phyloP scores from a whole-genome alignment of 139 green algal genomes.

The Chlamydomonas applanata region DNA sequence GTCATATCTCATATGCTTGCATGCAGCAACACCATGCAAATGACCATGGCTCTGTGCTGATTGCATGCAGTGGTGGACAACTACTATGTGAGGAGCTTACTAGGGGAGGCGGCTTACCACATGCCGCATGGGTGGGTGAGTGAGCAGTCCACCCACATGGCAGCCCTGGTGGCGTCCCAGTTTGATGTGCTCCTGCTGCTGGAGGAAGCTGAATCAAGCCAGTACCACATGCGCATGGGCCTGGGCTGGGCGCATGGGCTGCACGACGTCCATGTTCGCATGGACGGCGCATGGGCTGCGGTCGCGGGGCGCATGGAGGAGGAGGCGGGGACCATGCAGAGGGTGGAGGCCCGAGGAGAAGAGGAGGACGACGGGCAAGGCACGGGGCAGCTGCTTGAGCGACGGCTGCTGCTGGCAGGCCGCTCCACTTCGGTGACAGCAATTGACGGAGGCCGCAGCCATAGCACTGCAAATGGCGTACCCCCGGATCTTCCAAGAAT shows the following conservation, averaged over 20 bases:
- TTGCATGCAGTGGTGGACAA: slow-evolving; percentile 20
- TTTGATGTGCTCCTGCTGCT: slow-evolving; percentile 33
- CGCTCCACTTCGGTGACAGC: too few relatives aligned
- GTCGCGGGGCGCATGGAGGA: too few relatives aligned
- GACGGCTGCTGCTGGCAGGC: too few relatives aligned
- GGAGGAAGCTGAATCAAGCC: not conserved
- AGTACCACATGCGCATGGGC: not conserved
- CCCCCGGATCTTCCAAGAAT: too few relatives aligned
- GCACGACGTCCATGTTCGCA: too few relatives aligned
- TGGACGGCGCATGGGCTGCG: too few relatives aligned
- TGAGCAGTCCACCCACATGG: not conserved
- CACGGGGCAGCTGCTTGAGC: too few relatives aligned
- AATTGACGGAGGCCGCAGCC: too few relatives aligned
- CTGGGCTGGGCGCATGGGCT: slow-evolving; percentile 19
- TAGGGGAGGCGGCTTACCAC: slow-evolving; percentile 25
- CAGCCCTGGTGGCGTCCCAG: not conserved
- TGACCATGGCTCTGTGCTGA: not conserved
- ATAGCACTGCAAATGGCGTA: too few relatives aligned
- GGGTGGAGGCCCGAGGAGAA: too few relatives aligned
- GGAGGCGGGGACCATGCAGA: too few relatives aligned
- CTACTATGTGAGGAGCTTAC: slow-evolving; percentile 22
- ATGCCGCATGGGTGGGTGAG: not conserved
- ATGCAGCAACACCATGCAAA: not conserved
- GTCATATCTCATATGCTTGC: not conserved
- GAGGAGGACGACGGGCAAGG: too few relatives aligned